These are phyloP conservation scores for Ramaria sp. DNA, from an alignment of 768 basidiomycete genomes.

Conservation along the genomic window DNA sequence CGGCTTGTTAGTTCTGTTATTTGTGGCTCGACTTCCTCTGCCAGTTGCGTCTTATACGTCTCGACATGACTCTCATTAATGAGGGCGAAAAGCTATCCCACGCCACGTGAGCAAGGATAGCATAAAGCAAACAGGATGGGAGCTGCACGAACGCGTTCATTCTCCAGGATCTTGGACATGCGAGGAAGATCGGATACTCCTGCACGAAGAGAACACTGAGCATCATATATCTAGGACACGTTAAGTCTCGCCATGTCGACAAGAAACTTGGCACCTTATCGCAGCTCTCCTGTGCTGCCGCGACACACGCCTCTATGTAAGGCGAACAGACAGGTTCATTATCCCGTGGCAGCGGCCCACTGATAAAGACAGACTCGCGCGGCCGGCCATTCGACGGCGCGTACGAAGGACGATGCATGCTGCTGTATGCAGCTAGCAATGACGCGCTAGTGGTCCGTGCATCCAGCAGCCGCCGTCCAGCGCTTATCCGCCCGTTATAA, in stretches of 20 bases:
- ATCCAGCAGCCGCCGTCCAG: not conserved
- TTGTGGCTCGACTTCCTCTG: slow-evolving; percentile 73
- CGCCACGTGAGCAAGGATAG: not conserved
- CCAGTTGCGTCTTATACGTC: slow-evolving; percentile 63
- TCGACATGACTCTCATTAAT: slow-evolving; percentile 63
- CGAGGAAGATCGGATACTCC: slow-evolving; percentile 65
- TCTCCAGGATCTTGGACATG: slow-evolving; percentile 57
- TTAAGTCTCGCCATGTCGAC: slow-evolving; percentile 23
- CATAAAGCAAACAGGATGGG: not conserved
- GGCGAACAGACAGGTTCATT: slow-evolving; percentile 62
- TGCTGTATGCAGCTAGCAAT: not conserved
- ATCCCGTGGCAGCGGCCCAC: slow-evolving; percentile 54
- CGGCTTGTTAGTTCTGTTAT: slow-evolving; percentile 63
- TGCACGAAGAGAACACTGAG: slow-evolving; percentile 55
- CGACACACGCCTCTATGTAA: slow-evolving; percentile 63
- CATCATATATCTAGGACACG: slow-evolving; percentile 39
- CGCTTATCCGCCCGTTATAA: not conserved
- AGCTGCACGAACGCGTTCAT: slow-evolving; percentile 47
- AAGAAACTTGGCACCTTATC: slow-evolving; percentile 23
- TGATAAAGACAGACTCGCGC: slow-evolving; percentile 60
- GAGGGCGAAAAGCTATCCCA: slow-evolving; percentile 55
- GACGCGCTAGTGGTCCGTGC: slow-evolving; percentile 8
- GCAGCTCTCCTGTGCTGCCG: slow-evolving; percentile 72
- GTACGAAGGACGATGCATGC: slow-evolving; percentile 7
- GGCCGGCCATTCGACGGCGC: slow-evolving; percentile 14